Evolutionary conservation across 345 rosid species (phyloP), one percentile per base, ranked within the genome.

Genomic region (Populus pruinosa): DNA sequence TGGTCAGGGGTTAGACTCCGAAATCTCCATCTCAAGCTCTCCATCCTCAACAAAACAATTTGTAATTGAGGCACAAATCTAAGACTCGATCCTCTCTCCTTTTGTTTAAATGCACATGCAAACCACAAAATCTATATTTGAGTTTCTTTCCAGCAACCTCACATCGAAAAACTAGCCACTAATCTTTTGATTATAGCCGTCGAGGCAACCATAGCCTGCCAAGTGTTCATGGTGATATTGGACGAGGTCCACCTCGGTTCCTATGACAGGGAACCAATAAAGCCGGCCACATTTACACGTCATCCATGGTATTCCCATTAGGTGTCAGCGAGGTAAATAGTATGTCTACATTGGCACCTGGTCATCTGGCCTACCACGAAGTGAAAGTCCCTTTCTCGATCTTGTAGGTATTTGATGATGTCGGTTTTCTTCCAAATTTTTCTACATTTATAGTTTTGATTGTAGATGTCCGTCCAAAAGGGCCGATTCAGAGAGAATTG

Each of bases 211-310:
- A 73, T 25, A 50, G 38, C 7, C 8, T 17, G 67, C 39, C 81
- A 81, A 63, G 81, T 77, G 75, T 74, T 25, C 21, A 2, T 49
- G 21, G 27, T 36, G 72, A 1, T 18, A 6, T 27, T n/a, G 21
- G 13, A 2, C 0, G 8, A 64, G 16, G 31, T 73, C 78, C 80
- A 69, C 71, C 3, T 67, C 39, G 72, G 81, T 81, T 31, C 67
- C 75, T 76, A 6, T 18, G 35, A 69, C 10, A 18, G 56, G 75
- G 66, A 62, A 72, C 76, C 59, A 29, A 49, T 69, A 33, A 8
- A n/a, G 69, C 75, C 78, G 75, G 75, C 74, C 78, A 70, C 36
- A 56, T 69, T 31, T 71, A 38, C 53, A 17, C 67, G 73, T 41
- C 77, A 31, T 53, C 23, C 1, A 13, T 61, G 8, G 44, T 71